Evolutionary conservation across 129 eudicot species (phyloP).

Genomic region (Artemisia annua): DNA sequence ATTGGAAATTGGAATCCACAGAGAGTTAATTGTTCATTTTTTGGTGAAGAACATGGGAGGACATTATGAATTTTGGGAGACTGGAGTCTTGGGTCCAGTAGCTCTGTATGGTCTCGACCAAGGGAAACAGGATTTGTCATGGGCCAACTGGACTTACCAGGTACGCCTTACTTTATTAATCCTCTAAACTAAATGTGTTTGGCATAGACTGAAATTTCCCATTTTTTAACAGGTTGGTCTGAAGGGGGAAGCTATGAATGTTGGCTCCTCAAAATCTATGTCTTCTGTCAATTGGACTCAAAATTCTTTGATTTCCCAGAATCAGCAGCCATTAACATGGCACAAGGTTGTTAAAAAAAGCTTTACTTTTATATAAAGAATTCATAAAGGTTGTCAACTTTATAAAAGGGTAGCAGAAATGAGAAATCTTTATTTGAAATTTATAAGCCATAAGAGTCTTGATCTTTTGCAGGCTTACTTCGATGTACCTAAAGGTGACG

Average conservation of each 20-base stretch:
- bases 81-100: conserved; percentile 90
- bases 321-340: conserved; percentile 88
- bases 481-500: conserved; percentile 81
- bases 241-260: conserved; percentile 94
- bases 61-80: conserved; percentile 85
- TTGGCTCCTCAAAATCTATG: conserved; percentile 47
- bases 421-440: conserved; percentile 1
- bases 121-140: conserved; percentile 80
- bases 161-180: conserved; percentile 30
- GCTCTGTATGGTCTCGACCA: conserved; percentile 72
- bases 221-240: conserved; percentile 68
- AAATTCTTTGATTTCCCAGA: conserved; percentile 66
- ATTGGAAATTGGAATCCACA: background rate
- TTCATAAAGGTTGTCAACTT: background rate
- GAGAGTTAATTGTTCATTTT: background rate
- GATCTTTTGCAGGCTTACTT: conserved; percentile 66
- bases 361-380: background rate
- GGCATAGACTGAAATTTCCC: conserved; percentile 1
- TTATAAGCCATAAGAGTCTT: conserved; percentile 9
- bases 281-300: conserved; percentile 76
- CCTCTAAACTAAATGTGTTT: background rate
- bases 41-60: conserved; percentile 76
- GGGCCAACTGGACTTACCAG: conserved; percentile 91
- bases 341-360: conserved; percentile 53
- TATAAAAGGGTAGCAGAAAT: conserved; percentile 21